Base-by-base conservation (phyloP, 306 rosid genomes). In the Gleditsia sinensis region DNA sequence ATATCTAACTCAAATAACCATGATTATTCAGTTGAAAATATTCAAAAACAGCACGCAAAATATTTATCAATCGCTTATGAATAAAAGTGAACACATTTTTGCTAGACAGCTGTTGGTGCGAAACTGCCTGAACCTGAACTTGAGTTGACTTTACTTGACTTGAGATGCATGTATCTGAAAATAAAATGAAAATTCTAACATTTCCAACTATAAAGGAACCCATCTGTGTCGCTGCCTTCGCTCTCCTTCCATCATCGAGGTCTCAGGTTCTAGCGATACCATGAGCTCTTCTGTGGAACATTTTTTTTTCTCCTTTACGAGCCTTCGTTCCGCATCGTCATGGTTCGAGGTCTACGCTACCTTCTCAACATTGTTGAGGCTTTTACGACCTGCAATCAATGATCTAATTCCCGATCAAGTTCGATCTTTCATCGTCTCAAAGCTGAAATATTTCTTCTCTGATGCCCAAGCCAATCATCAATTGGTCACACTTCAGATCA, bases 291-390 rank as follows among this genome's bases (percentile, higher is more conserved):
- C 58, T 2, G 0, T 40, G 27, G 39, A 56, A 5, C 12, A 3
- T 19, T 4, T 78, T 16, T 20, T 60, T 28, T 63, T 80, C 2
- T 58, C 83, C 0, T 71, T 75, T 4, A 23, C 67, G 9, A 5
- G 12, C 48, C 1, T 76, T 40, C 54, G 75, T 6, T 80, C 82
- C 0, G 69, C 80, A 58, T 72, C 85, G 1, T 84, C 87, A 37
- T 84, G 84, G 87, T 84, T 84, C 36, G 84, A 84, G 43, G 5
- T 73, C 5, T 84, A 76, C 2, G 84, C 80, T 6, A 58, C 84
- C 3, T 72, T 84, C 68, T 76, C 84, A 40, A 77, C 87, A 16
- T 58, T 73, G 56, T 46, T 62, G 67, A 84, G 80, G 80, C 82
- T 84, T 5, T 32, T 84, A 1, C 60, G 82, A 72, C 67, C 82